phyloP scores from a whole-genome alignment of 495 filamentous ascomycete species.

The Xylona heveae region DNA sequence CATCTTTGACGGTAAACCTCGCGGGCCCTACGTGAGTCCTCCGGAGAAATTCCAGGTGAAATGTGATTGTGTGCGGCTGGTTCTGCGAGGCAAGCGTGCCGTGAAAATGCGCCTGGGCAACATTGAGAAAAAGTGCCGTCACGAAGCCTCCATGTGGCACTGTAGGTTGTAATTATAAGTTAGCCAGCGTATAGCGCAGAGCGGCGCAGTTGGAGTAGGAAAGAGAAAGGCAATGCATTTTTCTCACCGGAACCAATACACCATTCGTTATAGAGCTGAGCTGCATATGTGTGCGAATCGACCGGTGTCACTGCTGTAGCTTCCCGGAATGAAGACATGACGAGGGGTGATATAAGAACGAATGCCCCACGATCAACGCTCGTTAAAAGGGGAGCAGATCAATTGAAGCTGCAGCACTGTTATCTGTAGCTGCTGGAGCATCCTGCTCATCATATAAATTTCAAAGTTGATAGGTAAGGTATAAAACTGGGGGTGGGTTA shows the following conservation, averaged over 20 bases:
- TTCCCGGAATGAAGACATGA: slow-evolving; percentile 36
- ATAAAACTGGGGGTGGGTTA: too few species aligned
- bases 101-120: slow-evolving; percentile 38
- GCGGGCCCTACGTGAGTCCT: slow-evolving; percentile 43
- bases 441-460: too few species aligned
- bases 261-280: slow-evolving; percentile 37
- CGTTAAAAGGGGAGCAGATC: too few species aligned
- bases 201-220: background rate
- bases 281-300: slow-evolving; percentile 37
- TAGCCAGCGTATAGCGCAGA: background rate
- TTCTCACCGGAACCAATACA: slow-evolving; percentile 44
- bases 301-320: slow-evolving; percentile 32
- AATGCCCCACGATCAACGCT: too few species aligned
- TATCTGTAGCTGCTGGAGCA: too few species aligned
- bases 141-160: slow-evolving; percentile 76
- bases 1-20: slow-evolving; percentile 39
- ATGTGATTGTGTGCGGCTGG: slow-evolving; percentile 37
- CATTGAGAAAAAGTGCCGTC: slow-evolving; percentile 37
- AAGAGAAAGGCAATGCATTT: background rate
- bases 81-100: slow-evolving; percentile 36
- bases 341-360: too few species aligned
- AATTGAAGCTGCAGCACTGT: too few species aligned
- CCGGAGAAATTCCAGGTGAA: slow-evolving; percentile 56
- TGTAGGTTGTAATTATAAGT: slow-evolving; percentile 11
- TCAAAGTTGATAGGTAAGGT: too few species aligned